Evolutionary conservation across 2,329 filamentous ascomycete genomes (phyloP).

Genomic region (Penicillium sp.): DNA sequence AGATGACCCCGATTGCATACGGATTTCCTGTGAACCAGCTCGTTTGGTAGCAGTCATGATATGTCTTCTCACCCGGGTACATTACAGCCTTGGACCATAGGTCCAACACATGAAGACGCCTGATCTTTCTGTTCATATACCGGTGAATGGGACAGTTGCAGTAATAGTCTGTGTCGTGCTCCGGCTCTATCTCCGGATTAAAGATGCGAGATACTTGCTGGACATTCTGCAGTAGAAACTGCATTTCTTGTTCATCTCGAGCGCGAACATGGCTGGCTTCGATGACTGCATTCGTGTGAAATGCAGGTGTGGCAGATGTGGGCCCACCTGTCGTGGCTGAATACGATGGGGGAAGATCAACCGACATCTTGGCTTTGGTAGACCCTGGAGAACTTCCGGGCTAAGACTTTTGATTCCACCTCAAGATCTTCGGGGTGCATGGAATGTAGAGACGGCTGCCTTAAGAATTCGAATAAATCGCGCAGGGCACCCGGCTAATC

Average conservation of each 20-base stretch:
- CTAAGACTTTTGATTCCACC: not conserved
- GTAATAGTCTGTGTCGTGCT: conserved; percentile 43
- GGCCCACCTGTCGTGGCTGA: not conserved
- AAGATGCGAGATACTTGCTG: conserved; percentile 43
- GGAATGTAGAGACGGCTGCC: not conserved
- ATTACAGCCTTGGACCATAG: conserved; percentile 49
- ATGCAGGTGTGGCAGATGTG: not conserved
- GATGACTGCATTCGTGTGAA: conserved; percentile 42
- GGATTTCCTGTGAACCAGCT: conserved; percentile 33
- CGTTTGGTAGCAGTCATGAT: conserved; percentile 27
- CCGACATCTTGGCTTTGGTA: not conserved
- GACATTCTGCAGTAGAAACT: conserved; percentile 41
- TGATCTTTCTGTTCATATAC: conserved; percentile 38
- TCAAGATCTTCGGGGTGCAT: not conserved
- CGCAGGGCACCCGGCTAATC: not conserved
- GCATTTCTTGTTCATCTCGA: conserved; percentile 47
- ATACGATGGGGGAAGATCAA: not conserved
- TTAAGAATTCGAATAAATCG: not conserved
- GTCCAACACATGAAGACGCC: conserved; percentile 39
- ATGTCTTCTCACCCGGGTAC: conserved; percentile 43
- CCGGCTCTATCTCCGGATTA: conserved; percentile 49
- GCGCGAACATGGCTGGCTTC: conserved; percentile 39
- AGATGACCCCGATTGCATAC: conserved; percentile 32
- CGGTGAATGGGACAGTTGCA: conserved; percentile 44
- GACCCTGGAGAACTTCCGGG: not conserved